Conservation (phyloP, 139 green algal species). For the Haematococcus sp. region DNA sequence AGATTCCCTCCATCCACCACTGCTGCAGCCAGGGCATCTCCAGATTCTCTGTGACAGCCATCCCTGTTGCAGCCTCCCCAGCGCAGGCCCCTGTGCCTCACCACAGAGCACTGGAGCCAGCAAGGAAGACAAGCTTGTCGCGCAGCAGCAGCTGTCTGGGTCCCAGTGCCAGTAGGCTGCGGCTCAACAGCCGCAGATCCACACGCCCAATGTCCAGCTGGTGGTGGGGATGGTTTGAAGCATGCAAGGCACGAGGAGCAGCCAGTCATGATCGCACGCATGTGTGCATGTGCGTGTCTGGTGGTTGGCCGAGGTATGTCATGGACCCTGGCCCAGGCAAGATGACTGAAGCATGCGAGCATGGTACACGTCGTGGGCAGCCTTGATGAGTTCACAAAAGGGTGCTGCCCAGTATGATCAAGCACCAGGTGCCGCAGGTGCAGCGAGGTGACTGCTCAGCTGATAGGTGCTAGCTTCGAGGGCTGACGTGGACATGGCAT, state of each 20-base stretch:
- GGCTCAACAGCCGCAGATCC: background rate
- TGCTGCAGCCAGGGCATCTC: no score
- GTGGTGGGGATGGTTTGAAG: background rate
- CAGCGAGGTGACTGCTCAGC: no score
- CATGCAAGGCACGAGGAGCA: background rate
- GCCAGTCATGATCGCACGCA: no score
- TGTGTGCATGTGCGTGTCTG: background rate
- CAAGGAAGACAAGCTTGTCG: slow-evolving; percentile 60
- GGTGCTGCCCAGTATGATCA: no score
- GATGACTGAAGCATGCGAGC: no score
- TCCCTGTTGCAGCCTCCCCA: background rate
- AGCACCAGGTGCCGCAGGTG: no score
- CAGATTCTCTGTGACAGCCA: background rate
- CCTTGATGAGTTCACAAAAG: no score
- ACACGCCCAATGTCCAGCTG: slow-evolving; percentile 8
- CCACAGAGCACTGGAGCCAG: slow-evolving; percentile 41
- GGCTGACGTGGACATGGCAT: no score
- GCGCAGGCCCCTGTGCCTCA: background rate
- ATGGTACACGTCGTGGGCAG: no score
- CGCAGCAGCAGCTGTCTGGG: slow-evolving; percentile 42
- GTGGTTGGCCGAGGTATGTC: no score
- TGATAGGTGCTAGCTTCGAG: no score
- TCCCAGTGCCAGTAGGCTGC: slow-evolving; percentile 1
- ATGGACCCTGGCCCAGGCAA: no score
- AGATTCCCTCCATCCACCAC: background rate